Evolutionary conservation across 208 protist species (phyloP), one percentile per base, ranked within the genome.

Genomic region (Phytomonas sp.): DNA sequence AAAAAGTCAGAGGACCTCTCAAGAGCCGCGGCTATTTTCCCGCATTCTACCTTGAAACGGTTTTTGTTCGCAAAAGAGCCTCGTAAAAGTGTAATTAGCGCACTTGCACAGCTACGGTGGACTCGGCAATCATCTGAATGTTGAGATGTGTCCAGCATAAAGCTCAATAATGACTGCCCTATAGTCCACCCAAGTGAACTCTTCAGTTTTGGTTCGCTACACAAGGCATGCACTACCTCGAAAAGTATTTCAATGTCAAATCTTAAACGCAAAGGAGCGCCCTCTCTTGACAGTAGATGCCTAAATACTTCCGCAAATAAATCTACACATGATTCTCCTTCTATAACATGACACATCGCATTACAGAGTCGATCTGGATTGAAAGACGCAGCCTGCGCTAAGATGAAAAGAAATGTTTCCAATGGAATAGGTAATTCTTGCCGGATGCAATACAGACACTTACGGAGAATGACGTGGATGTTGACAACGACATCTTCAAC

Each of bases 51-150:
- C 61, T 76, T 79, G 28, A 95, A 71, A 23, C 81, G 80, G 33
- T 84, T 85, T 68, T 95, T 95, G 73, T 95, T 95, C 20, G 62
- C 75, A 66, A 73, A 82, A 30, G 87, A 93, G 34, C 87, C 84
- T 17, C 87, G 87, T 62, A 93, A 71, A 17, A 95, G 79, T 0
- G 87, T 85, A 53, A 95, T 95, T 51, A 95, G 65, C 4, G 84
- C 71, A 67, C 87, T 91, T 32, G 87, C 87, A 67, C 85, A 90
- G 73, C 73, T 76, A 67, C 90, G 85, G 53, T 75, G 68, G 30
- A 92, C 78, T 20, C 87, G 83, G 70, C 91, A 90, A 67, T 93
- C 90, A 60, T 92, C 87, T 20, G 73, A 75, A 46, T 84, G 79
- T 62, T 83, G 70, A 15, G 76, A 75, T 11, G 65, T 63, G 36